Percentiles rank a stretch among this genome's conserved stretches.
These are phyloP conservation scores for Penicillium sp. DNA, from an alignment of 2,329 filamentous ascomycete genomes.

Conservation along the genomic window DNA sequence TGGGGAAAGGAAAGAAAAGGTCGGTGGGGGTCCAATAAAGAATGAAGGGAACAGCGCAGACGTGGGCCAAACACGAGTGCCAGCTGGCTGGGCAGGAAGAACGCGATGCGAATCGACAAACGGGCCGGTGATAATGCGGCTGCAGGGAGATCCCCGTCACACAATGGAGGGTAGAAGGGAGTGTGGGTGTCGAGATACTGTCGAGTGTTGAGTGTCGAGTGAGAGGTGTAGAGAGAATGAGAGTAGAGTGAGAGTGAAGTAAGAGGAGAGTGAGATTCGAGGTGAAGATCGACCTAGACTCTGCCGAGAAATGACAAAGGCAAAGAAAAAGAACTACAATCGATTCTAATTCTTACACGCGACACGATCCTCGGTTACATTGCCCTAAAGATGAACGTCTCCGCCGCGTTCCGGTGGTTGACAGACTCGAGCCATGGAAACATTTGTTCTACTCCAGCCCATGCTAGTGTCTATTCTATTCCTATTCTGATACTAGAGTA, in stretches of 20 bases:
- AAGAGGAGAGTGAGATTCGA: neutral
- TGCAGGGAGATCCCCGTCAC: constrained; percentile 17
- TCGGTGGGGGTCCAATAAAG: neutral
- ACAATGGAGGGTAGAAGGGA: neutral
- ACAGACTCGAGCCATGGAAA: constrained; percentile 11
- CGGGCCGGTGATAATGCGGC: constrained; percentile 17
- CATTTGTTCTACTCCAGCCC: neutral
- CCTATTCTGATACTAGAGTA: no score
- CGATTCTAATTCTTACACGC: neutral
- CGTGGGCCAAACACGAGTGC: constrained; percentile 18
- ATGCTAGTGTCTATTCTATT: no score
- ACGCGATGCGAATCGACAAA: constrained; percentile 17
- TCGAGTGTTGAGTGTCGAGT: neutral
- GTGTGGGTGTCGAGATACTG: neutral
- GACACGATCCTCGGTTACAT: constrained; percentile 15
- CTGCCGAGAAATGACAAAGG: neutral
- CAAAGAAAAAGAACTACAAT: no score
- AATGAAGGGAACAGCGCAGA: constrained; percentile 10
- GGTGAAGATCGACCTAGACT: neutral
- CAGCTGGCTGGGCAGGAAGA: constrained; percentile 23
- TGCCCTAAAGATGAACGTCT: constrained; percentile 2
- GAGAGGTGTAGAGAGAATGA: constrained; percentile 2
- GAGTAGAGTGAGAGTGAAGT: neutral
- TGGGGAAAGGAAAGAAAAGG: constrained; percentile 8
- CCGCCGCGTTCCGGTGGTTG: constrained; percentile 21